These are phyloP conservation scores for Syzygium aqueum DNA, from an alignment of 345 rosid genomes.

Conservation along the genomic window DNA sequence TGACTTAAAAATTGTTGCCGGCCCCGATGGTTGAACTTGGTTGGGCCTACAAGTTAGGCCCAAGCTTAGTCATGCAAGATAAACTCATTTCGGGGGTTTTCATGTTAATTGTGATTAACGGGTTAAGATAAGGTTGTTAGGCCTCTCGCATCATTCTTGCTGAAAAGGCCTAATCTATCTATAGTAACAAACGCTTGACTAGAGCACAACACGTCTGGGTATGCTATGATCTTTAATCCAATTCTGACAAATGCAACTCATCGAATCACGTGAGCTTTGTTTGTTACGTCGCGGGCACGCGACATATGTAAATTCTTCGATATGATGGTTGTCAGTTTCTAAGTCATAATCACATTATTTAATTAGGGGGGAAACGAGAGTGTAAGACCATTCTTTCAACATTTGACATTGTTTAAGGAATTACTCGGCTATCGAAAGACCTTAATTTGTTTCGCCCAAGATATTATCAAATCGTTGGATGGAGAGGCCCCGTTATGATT, in stretches of 20 bases:
- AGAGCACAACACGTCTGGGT: not conserved
- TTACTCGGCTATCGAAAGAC: not conserved
- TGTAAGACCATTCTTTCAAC: not conserved
- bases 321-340: not conserved
- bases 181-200: not conserved
- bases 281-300: fast-evolving
- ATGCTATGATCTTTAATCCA: not conserved
- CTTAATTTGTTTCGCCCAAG: not conserved
- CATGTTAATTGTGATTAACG: not conserved
- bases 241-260: not conserved
- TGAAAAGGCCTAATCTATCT: not conserved
- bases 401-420: not conserved
- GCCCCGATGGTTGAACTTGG: not conserved
- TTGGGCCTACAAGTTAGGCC: not conserved
- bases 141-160: not conserved
- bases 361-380: not conserved
- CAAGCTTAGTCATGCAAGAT: not conserved
- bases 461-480: not conserved
- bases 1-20: not conserved
- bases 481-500: not conserved
- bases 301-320: not conserved
- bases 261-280: not conserved
- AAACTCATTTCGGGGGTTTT: not conserved
- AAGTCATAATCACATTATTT: not conserved
- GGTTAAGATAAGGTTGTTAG: not conserved